A percentile compares a stretch with the other conserved stretches of the same genome.
These are phyloP conservation scores for Paecilomyces fulvus DNA, from an alignment of 2,329 filamentous ascomycete genomes.

Conservation along the genomic window DNA sequence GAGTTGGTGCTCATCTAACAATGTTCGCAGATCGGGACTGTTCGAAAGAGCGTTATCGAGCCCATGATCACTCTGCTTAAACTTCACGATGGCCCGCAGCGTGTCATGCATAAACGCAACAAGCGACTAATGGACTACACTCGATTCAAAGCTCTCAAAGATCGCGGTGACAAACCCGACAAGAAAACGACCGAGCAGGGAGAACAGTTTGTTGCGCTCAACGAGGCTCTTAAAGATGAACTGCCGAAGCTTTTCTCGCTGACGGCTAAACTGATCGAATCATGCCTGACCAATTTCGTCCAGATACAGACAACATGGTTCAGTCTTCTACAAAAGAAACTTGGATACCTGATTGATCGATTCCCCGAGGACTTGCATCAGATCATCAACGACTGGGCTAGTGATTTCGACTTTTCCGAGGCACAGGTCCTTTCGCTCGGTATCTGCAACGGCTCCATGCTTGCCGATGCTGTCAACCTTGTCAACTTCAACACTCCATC, in stretches of 20 bases:
- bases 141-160: constrained; percentile 66
- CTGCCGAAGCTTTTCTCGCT: constrained; percentile 73
- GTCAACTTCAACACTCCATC: constrained; percentile 52
- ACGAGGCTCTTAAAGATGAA: constrained; percentile 88
- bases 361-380: constrained; percentile 60
- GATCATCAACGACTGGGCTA: constrained; percentile 68
- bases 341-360: constrained; percentile 64
- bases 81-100: constrained; percentile 72
- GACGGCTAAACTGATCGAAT: constrained; percentile 76
- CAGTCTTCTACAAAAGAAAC: constrained; percentile 72
- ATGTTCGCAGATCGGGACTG: constrained; percentile 45
- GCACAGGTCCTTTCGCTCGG: constrained; percentile 61
- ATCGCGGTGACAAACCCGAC: constrained; percentile 76
- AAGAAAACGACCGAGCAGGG: constrained; percentile 75
- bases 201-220: constrained; percentile 83
- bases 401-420: constrained; percentile 70
- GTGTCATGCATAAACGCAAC: constrained; percentile 87
- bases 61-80: constrained; percentile 73
- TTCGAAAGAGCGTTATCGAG: constrained; percentile 75
- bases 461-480: constrained; percentile 52
- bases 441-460: constrained; percentile 64
- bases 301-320: constrained; percentile 80
- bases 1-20: constrained; percentile 3
- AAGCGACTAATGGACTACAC: constrained; percentile 90
- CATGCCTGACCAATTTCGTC: constrained; percentile 74